Conservation (phyloP, 164 flowering plant genomes). For the Macadamia tetraphylla region DNA sequence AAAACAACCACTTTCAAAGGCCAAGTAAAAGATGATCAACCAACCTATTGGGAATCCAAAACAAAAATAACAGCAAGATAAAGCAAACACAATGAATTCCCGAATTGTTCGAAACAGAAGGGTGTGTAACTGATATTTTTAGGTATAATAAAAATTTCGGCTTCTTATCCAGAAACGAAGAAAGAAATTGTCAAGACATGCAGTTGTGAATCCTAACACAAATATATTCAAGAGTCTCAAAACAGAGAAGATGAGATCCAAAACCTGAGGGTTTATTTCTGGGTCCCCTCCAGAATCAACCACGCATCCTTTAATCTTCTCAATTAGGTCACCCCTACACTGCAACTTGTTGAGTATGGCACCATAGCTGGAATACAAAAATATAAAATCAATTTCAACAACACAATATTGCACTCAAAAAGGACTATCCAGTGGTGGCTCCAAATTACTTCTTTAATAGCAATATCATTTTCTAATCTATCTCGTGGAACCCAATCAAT, state of each 20-base stretch:
- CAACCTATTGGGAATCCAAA: too few relatives aligned
- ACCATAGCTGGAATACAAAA: constrained; percentile 61
- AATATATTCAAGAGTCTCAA: neutral
- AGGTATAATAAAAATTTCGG: too few relatives aligned
- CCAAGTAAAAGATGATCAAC: too few relatives aligned
- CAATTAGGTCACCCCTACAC: constrained; percentile 38
- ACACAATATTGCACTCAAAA: neutral
- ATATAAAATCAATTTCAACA: neutral
- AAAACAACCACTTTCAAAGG: too few relatives aligned
- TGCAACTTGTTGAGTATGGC: constrained; percentile 48
- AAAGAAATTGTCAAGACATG: neutral
- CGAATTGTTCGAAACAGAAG: neutral
- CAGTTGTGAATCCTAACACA: neutral
- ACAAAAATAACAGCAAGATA: too few relatives aligned
- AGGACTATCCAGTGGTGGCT: neutral
- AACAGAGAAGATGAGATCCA: neutral
- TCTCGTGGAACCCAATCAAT: too few relatives aligned
- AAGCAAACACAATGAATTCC: too few relatives aligned
- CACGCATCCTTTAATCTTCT: constrained; percentile 79
- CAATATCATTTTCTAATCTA: too few relatives aligned
- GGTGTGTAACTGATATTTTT: neutral
- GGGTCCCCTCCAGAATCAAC: constrained; percentile 86
- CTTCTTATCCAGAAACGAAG: neutral
- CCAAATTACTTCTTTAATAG: too few relatives aligned
- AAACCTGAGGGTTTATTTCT: constrained; percentile 67